Evolutionary conservation across 1,284 basidiomycete genomes (phyloP), one percentile per base, ranked within the genome.

Genomic region (Irpex rosettiformis): DNA sequence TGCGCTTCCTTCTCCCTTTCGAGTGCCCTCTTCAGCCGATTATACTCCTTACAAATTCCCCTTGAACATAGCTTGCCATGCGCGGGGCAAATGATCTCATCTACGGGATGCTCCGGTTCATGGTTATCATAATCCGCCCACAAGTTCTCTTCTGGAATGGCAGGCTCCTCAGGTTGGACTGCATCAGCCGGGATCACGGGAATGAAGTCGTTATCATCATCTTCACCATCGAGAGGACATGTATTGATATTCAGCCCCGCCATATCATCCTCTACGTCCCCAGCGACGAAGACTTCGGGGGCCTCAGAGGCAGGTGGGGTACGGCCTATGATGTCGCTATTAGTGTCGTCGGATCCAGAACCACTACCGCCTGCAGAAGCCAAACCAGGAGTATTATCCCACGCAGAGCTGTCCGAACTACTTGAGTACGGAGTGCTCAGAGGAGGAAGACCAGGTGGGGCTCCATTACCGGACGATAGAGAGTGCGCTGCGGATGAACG

Each of bases 21-120:
- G 5, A 48, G 57, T 21, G 43, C 54, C 18, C 59, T 56, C 47
- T 60, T 43, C 42, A 62, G 63, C 40, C 56, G 54, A 1, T 33
- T 60, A 49, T 63, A 62, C 28, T 64, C 59, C 27, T 57, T 59
- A 61, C 70, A 72, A 5, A 70, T 68, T 18, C 68, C 68, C 57
- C 61, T 65, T 27, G 49, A 55, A 61, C 69, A 70, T 13, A 66
- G 33, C 24, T 47, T 55, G 13, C 64, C 65, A 54, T 71, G 70
- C 22, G 43, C 59, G 3, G 27, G 27, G 60, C 69, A 71, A 33
- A 62, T 51, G 18, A 62, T 27, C 21, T 42, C 52, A 42, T 54
- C 55, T 8, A 11, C 22, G 24, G 55, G 49, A 1, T 18, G 49
- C 25, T 16, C 25, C 18, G 22, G 37, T 11, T 54, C 28, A 24